phyloP scores from a whole-genome alignment of 306 rosid genomes.

The Prunus padus region DNA sequence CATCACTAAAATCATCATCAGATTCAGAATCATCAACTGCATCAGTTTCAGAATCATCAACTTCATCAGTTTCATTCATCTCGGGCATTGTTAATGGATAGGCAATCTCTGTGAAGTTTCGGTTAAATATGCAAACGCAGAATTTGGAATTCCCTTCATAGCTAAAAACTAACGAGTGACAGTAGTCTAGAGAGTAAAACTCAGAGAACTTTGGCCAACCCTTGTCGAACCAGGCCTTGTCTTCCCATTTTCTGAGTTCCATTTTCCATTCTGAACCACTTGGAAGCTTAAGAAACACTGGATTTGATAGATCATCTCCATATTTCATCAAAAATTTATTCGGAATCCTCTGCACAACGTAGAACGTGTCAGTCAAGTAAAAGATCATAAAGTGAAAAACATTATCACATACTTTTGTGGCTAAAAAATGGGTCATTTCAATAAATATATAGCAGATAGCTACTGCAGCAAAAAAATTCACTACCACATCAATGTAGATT shows the following conservation, averaged over 20 bases:
- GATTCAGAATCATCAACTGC: no score
- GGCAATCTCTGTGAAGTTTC: constrained; percentile 17
- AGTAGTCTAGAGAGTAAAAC: not conserved
- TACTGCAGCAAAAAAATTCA: no score
- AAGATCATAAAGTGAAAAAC: not conserved
- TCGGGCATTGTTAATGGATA: constrained; percentile 19
- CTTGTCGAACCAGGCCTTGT: constrained; percentile 5
- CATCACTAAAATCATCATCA: not conserved
- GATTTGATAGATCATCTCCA: constrained; percentile 16
- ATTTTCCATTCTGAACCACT: constrained; percentile 30
- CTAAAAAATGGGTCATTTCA: no score
- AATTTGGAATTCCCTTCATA: constrained; percentile 27
- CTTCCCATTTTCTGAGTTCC: not conserved
- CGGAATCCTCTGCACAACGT: constrained; percentile 24
- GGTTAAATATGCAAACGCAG: constrained; percentile 23
- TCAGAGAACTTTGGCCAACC: constrained; percentile 28
- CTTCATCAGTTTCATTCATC: not conserved
- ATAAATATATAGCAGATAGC: no score
- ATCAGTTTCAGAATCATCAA: no score
- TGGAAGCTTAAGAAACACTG: constrained; percentile 29
- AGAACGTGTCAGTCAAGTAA: not conserved
- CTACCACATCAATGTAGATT: no score
- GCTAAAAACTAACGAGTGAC: constrained; percentile 11
- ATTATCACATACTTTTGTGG: not conserved
- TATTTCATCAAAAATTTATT: constrained; percentile 6